These are phyloP conservation scores for Multifurca ochricompacta DNA, from an alignment of 768 basidiomycete genomes.

Conservation along the genomic window DNA sequence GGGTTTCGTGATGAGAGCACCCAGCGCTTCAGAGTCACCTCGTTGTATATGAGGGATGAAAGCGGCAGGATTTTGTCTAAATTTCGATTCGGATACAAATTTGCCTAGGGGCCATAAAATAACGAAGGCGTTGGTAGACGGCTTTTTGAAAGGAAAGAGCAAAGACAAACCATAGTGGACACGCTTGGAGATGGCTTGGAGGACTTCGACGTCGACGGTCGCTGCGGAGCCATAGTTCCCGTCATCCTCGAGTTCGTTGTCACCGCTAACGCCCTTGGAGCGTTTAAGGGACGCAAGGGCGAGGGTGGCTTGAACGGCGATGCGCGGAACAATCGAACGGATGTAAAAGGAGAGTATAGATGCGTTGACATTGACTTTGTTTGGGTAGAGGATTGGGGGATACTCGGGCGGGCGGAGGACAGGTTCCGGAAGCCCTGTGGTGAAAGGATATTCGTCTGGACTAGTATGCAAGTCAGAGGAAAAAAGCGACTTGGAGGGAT, in stretches of 20 bases:
- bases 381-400: constrained; percentile 71
- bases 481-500: neutral
- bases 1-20: constrained; percentile 91
- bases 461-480: constrained; percentile 33
- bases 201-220: constrained; percentile 88
- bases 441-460: constrained; percentile 98
- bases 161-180: constrained; percentile 84
- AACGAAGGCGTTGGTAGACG: neutral
- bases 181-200: constrained; percentile 97
- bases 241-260: constrained; percentile 79
- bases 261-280: constrained; percentile 55
- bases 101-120: constrained; percentile 52
- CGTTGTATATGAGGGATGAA: constrained; percentile 90
- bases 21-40: constrained; percentile 70
- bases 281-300: constrained; percentile 59
- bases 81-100: constrained; percentile 98
- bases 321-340: constrained; percentile 78
- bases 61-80: constrained; percentile 71
- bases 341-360: constrained; percentile 89
- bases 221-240: constrained; percentile 97
- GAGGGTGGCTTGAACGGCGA: constrained; percentile 67
- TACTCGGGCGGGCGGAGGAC: constrained; percentile 66
- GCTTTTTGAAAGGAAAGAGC: neutral
- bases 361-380: constrained; percentile 77
- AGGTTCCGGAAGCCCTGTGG: constrained; percentile 68